phyloP scores from a whole-genome alignment of 257 asterid species.

The Thymus quinquecostatus region DNA sequence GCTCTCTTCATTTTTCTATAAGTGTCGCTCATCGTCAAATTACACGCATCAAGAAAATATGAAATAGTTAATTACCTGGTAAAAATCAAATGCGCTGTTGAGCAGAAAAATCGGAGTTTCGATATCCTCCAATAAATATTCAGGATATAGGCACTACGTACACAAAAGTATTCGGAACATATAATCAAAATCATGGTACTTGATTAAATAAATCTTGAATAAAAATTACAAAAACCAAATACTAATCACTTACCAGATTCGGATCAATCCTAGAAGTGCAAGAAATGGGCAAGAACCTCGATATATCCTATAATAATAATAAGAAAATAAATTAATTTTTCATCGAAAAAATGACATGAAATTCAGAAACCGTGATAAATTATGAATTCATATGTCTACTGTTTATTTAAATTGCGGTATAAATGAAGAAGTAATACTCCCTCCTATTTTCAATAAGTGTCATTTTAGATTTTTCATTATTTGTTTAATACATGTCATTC shows the following conservation, averaged over 20 bases:
- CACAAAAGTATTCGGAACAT: background rate
- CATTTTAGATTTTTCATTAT: no score
- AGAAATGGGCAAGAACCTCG: background rate
- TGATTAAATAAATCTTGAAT: no score
- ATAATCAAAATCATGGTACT: no score
- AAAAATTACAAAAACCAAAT: no score
- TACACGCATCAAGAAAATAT: background rate
- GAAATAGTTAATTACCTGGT: background rate
- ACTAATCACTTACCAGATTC: background rate
- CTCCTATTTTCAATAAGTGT: no score
- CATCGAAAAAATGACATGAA: no score
- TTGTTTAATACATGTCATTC: no score
- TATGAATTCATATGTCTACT: no score
- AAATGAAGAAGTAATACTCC: background rate
- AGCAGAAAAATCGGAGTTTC: background rate
- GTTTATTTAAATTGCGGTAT: background rate
- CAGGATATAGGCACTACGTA: background rate
- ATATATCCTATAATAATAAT: background rate
- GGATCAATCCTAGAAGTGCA: background rate
- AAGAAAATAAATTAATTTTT: no score
- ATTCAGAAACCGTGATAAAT: no score
- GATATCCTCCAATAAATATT: background rate
- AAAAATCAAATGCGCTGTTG: background rate
- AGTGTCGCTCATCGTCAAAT: no score
- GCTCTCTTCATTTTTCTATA: no score